Base-by-base conservation (phyloP, 2,329 filamentous ascomycete species). In the Colletotrichum brevisporum region DNA sequence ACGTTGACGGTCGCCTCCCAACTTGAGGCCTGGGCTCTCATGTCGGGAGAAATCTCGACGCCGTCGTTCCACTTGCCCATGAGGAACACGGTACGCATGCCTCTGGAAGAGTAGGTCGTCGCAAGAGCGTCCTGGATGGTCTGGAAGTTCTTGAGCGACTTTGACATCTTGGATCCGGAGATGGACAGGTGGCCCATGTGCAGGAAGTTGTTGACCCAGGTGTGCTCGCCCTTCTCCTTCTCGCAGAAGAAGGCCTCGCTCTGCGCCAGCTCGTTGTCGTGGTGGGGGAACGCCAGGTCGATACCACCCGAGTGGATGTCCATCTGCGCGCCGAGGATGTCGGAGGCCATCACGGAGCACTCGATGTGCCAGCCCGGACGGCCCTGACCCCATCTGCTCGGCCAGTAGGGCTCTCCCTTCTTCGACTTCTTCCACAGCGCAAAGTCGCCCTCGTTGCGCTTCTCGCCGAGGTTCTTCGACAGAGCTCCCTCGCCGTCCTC, bases 281-380 rank as follows among this genome's bases (percentile, higher is more conserved):
- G 95, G 78, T 97, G 95, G 0, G 95, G 94, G 79, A 97, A 97
- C 0, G 92, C 91, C 61, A 98, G 86, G 79, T 98, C 95, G 69
- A 97, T 92, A 67, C 95, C 95, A 31, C 95, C 95, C 24, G 94
- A 97, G 80, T 98, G 95, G 62, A 98, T 93, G 78, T 98, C 95
- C 85, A 98, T 94, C 70, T 91, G 88, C 31, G 90, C 86, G 5
- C 95, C 95, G 1, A 98, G 83, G n/a, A 94, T 88, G 72, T 95
- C 93, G 2, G 93, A 95, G 0, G 95, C 94, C 95, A 98, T 98
- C 16, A 94, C 94, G 1, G 92, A 95, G 89, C 95, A 98, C 83
- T 98, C 95, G 76, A 98, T 98, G 77, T 98, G 95, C 95, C 95
- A 98, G 18, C 95, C 95, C 1, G 95, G 95, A 52, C 95, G 87